Evolutionary conservation across 352 stramenopile genomes (phyloP).

Genomic region (Globisporangium perplexum): DNA sequence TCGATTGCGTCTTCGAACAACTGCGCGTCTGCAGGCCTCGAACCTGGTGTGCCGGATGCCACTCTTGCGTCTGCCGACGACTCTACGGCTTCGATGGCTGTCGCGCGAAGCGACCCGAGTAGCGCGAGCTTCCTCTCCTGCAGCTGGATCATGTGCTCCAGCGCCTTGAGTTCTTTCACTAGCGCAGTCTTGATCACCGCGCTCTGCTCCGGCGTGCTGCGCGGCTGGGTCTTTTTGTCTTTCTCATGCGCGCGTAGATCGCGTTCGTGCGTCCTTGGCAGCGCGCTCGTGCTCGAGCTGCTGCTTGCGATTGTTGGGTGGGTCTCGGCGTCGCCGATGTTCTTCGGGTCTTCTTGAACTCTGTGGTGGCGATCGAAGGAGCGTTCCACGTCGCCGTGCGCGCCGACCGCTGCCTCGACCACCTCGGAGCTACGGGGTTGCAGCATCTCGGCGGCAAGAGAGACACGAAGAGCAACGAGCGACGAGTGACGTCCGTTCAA

Average conservation of each 20-base stretch:
- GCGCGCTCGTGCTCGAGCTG: background rate
- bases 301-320: background rate
- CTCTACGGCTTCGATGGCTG: background rate
- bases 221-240: background rate
- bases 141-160: conserved; percentile 37
- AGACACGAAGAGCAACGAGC: background rate
- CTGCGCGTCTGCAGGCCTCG: background rate
- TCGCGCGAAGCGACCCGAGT: conserved; percentile 20
- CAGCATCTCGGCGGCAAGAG: background rate
- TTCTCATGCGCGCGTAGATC: background rate
- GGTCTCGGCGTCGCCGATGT: background rate
- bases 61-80: background rate
- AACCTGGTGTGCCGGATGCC: background rate
- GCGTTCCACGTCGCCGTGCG: background rate
- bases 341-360: background rate
- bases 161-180: conserved; percentile 18
- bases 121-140: conserved; percentile 35
- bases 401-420: conserved; percentile 7
- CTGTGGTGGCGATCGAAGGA: too few species aligned
- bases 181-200: conserved; percentile 12
- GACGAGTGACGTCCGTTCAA: background rate
- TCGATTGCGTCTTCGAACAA: conserved; percentile 7
- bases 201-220: background rate
- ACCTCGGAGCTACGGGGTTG: background rate
- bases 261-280: too few species aligned